Conservation (phyloP, 768 basidiomycete species). For the Kwoniella heveanensis region DNA sequence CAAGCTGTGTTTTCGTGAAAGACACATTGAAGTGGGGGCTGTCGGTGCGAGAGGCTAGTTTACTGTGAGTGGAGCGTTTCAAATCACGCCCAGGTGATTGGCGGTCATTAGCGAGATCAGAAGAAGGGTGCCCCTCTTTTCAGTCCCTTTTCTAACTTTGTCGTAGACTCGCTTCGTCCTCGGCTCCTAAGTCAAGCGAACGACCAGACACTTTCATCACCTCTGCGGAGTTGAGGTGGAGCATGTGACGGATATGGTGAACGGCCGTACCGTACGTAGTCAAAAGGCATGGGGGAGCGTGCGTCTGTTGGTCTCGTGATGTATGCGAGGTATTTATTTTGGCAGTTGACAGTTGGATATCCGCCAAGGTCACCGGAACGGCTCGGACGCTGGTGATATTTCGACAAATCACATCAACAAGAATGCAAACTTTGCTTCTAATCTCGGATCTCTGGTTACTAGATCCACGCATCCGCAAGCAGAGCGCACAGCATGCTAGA, state of each 20-base stretch:
- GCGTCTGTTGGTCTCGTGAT: background rate
- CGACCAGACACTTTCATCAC: background rate
- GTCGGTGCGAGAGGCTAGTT: no score
- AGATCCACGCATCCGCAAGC: background rate
- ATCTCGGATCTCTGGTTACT: background rate
- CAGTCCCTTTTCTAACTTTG: background rate
- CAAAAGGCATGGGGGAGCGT: background rate
- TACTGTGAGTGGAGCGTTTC: background rate
- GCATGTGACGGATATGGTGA: background rate
- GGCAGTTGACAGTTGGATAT: background rate
- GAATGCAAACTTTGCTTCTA: background rate
- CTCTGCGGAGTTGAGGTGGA: background rate
- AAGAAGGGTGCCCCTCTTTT: no score
- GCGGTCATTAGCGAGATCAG: background rate
- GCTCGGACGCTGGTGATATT: background rate
- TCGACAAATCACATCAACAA: background rate
- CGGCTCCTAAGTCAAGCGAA: background rate
- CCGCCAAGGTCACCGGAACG: background rate
- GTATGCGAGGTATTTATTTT: no score
- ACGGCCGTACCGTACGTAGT: background rate
- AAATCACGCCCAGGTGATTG: constrained; percentile 1
- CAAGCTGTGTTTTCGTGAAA: no score
- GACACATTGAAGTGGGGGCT: no score
- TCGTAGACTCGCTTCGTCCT: background rate
- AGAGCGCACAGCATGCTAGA: background rate